Conservation (phyloP, 2,329 filamentous ascomycete species). For the Trichoderma asperellum region DNA sequence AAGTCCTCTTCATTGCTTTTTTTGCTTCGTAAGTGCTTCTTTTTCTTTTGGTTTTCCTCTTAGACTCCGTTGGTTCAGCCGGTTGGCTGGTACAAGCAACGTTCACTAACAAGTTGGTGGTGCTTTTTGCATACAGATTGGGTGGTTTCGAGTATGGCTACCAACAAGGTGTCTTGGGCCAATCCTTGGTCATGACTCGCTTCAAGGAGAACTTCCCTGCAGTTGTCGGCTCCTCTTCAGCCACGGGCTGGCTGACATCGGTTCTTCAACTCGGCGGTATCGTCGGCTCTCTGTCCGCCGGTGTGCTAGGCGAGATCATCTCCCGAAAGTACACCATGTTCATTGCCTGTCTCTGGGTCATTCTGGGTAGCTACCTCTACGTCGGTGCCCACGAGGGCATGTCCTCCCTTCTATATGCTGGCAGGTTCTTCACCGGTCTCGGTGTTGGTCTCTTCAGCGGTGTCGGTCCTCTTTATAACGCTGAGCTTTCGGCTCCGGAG, state of each 20-base stretch:
- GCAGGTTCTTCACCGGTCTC: conserved; percentile 53
- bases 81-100: neutral
- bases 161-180: conserved; percentile 58
- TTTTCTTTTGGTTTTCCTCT: neutral
- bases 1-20: conserved; percentile 46
- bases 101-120: neutral
- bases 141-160: conserved; percentile 58
- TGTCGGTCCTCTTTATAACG: conserved; percentile 63
- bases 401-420: conserved; percentile 32
- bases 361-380: conserved; percentile 71
- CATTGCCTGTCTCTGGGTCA: conserved; percentile 67
- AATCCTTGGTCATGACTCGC: conserved; percentile 57
- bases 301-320: conserved; percentile 70
- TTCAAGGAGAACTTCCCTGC: conserved; percentile 55
- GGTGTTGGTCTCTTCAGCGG: conserved; percentile 70
- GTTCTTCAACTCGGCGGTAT: conserved; percentile 78
- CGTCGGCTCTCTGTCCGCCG: conserved; percentile 70
- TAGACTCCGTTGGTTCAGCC: no score
- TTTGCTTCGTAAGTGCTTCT: conserved; percentile 44
- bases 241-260: conserved; percentile 63
- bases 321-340: conserved; percentile 72
- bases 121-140: conserved; percentile 40
- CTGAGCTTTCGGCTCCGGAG: conserved; percentile 50
- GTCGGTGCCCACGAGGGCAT: conserved; percentile 60
- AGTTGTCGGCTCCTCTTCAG: conserved; percentile 50